phyloP scores from a whole-genome alignment of 306 rosid genomes.

The Cucurbita ficifolia region DNA sequence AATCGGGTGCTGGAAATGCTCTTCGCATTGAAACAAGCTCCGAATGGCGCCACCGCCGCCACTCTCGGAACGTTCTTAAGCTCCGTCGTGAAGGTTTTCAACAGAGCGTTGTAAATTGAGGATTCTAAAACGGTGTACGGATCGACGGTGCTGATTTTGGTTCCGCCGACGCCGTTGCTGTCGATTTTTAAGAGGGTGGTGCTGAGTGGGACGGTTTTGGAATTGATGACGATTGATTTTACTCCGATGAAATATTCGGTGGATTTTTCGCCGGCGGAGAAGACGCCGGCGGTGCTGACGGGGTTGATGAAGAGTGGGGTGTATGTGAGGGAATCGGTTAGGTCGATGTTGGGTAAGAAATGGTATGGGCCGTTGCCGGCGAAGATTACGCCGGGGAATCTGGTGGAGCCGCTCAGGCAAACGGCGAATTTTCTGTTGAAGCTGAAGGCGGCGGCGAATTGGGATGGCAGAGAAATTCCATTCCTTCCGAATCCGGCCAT shows the following conservation, averaged over 20 bases:
- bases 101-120: conserved; percentile 30
- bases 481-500: conserved; percentile 47
- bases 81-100: conserved; percentile 19
- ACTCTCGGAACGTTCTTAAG: conserved; percentile 9
- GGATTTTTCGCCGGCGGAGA: conserved; percentile 21
- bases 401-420: conserved; percentile 25
- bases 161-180: conserved; percentile 43
- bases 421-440: conserved; percentile 40
- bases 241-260: conserved; percentile 49
- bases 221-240: conserved; percentile 25
- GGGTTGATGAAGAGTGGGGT: conserved; percentile 46
- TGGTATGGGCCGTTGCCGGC: conserved; percentile 14
- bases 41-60: conserved; percentile 34
- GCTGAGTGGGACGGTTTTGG: conserved; percentile 17
- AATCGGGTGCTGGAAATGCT: conserved; percentile 10
- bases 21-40: conserved; percentile 22
- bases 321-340: conserved; percentile 14
- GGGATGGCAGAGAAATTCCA: conserved; percentile 26
- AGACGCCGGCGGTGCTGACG: conserved; percentile 11
- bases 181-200: conserved; percentile 24
- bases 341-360: conserved; percentile 1
- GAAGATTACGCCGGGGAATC: conserved; percentile 7
- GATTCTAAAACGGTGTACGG: conserved; percentile 41
- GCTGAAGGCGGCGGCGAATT: conserved; percentile 27
- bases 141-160: conserved; percentile 42